A percentile compares a stretch with the other conserved stretches of the same genome.
Evolutionary conservation across 176 grass and related monocot species (phyloP).

Genomic region (Triticum dicoccoides): DNA sequence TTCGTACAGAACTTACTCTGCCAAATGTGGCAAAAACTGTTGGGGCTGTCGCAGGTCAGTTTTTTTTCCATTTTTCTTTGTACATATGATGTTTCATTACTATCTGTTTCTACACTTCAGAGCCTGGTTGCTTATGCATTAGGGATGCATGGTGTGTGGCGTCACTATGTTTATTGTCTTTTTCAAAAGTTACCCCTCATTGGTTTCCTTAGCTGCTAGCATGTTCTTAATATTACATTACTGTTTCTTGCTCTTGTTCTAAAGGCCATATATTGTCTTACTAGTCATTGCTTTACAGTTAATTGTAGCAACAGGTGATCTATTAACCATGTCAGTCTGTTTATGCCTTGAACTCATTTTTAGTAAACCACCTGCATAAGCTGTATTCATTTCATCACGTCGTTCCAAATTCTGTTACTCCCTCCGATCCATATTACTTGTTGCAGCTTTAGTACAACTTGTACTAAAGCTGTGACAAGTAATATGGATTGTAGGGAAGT

Average conservation of each 20-base stretch:
- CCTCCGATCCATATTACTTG: too few species aligned
- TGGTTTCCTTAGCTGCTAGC: neutral
- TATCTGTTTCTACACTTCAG: neutral
- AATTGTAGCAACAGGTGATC: neutral
- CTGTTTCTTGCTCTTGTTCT: neutral
- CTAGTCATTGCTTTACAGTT: neutral
- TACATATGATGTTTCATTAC: neutral
- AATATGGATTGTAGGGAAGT: too few species aligned
- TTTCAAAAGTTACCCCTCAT: neutral
- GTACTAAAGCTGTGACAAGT: too few species aligned
- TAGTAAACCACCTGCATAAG: neutral
- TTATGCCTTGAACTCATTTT: neutral
- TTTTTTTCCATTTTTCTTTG: neutral
- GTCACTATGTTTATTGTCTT: neutral
- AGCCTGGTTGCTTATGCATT: neutral
- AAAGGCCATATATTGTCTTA: neutral
- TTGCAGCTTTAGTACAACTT: too few species aligned
- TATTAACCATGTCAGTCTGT: neutral
- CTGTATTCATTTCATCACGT: neutral
- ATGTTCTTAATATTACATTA: neutral
- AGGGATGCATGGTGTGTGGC: neutral
- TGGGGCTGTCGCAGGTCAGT: conserved; percentile 70
- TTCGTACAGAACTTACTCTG: conserved; percentile 89
- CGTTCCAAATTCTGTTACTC: neutral
- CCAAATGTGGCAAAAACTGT: conserved; percentile 82